Evolutionary conservation across 495 filamentous ascomycete genomes (phyloP), one percentile per base, ranked within the genome.

Genomic region (Penicillium samsonianum): DNA sequence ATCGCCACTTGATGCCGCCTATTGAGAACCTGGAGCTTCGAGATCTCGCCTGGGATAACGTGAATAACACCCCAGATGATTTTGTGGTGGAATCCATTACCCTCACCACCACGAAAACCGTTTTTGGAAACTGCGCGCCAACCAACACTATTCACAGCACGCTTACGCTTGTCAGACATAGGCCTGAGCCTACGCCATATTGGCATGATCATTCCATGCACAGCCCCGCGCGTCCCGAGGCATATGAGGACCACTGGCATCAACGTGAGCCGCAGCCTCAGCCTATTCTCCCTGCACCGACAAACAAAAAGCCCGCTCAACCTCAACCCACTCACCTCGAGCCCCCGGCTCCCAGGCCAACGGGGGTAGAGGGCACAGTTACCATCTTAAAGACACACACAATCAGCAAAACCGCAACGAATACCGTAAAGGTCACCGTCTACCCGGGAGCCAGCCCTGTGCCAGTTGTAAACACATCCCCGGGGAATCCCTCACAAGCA

Each of bases 71-170:
- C 2, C 53, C 56, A 0, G 66, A 60, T 0, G 56, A 71, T 38
- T 47, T 59, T 33, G 50, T 63, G 28, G 25, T 63, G 2, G 65
- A 68, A 30, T 57, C 60, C 8, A 43, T 63, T 30, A 73, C 67
- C 10, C 14, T 68, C 23, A 74, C 70, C 7, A 69, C 63, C 1
- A 73, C 71, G 6, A 68, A 62, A 0, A 73, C 71, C 6, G 48
- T 71, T 7, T 62, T 55, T 22, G 55, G 53, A 31, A 48, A 67
- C 0, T 69, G 65, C 35, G 49, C 51, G 11, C 30, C 56, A 14
- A 64, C 65, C 4, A 55, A 50, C 23, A 56, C 64, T 1, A 45
- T 52, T 19, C 50, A 53, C 37, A 59, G 52, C 17, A 63, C 65
- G 0, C 58, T 54, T 2, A 64, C 58, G n/a, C 25, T 64, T 10